Evolutionary conservation across 805 yeast genomes (phyloP).

Genomic region (Kodamaea nitidulidarum): DNA sequence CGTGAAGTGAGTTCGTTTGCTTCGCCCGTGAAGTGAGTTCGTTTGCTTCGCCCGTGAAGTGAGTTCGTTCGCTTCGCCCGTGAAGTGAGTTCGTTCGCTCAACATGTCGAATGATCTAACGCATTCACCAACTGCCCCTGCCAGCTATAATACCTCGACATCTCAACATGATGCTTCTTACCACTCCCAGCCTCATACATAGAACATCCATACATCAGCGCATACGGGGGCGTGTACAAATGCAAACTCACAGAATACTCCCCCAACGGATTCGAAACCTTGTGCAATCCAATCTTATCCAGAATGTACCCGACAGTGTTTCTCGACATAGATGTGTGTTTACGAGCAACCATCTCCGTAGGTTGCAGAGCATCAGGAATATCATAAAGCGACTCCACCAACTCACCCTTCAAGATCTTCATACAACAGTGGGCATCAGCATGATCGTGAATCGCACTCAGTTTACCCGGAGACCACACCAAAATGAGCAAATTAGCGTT

Average conservation of each 20-base stretch:
- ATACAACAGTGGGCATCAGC: conserved; percentile 74
- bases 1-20: too few species aligned
- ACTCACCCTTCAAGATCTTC: conserved; percentile 59
- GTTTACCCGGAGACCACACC: conserved; percentile 67
- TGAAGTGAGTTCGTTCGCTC: too few species aligned
- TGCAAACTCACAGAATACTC: conserved; percentile 59
- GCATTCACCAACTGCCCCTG: conserved; percentile 43
- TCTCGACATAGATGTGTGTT: conserved; percentile 25
- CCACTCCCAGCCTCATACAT: conserved; percentile 49
- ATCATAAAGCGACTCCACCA: conserved; percentile 55
- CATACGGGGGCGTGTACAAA: conserved; percentile 75
- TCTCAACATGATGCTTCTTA: conserved; percentile 49
- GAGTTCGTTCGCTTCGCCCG: too few species aligned
- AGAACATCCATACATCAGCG: conserved; percentile 53
- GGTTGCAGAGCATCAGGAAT: conserved; percentile 36
- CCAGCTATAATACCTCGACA: conserved; percentile 60
- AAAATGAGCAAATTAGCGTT: conserved; percentile 64
- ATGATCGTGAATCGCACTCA: conserved; percentile 69
- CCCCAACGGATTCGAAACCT: conserved; percentile 47
- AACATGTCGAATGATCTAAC: conserved; percentile 10
- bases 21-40: too few species aligned
- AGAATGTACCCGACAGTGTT: conserved; percentile 61
- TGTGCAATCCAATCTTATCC: conserved; percentile 64
- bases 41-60: too few species aligned
- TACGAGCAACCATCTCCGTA: conserved; percentile 18